Percentiles rank a stretch among this genome's conserved stretches.
Evolutionary conservation across 768 basidiomycete species (phyloP).

Genomic region (Termitomyces sp.): DNA sequence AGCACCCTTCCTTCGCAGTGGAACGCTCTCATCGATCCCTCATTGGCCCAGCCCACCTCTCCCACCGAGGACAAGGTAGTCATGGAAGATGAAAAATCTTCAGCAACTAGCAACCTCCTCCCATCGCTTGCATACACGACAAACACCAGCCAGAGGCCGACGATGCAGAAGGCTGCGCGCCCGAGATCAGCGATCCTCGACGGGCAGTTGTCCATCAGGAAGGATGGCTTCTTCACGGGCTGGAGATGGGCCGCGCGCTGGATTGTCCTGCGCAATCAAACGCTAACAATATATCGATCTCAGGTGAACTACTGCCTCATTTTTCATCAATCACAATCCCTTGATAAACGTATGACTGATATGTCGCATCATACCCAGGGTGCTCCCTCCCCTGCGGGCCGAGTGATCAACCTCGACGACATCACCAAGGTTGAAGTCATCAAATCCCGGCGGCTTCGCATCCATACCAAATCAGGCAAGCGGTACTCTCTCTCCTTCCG

Average conservation of each 20-base stretch:
- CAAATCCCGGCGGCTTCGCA: conserved; percentile 10
- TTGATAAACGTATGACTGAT: background rate
- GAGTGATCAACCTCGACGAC: conserved; percentile 19
- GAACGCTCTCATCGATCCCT: conserved; percentile 8
- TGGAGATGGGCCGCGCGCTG: conserved; percentile 77
- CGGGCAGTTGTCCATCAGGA: conserved; percentile 66
- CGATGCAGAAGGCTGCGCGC: conserved; percentile 3
- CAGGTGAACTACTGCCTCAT: conserved; percentile 49
- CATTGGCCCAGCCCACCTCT: background rate
- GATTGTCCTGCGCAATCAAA: conserved; percentile 63
- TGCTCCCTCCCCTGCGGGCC: background rate
- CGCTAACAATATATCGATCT: conserved; percentile 67
- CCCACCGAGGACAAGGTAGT: conserved; percentile 4
- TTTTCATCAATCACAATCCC: background rate
- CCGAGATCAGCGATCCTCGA: conserved; percentile 36
- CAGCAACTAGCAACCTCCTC: background rate
- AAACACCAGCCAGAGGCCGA: background rate
- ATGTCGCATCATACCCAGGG: background rate
- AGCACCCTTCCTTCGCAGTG: conserved; percentile 18
- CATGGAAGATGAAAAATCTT: conserved; percentile 1
- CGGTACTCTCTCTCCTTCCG: conserved; percentile 24
- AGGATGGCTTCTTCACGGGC: conserved; percentile 64
- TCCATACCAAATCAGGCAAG: conserved; percentile 18
- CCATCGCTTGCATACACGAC: conserved; percentile 13
- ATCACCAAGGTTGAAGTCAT: conserved; percentile 18